Evolutionary conservation across 2,329 filamentous ascomycete genomes (phyloP), one percentile per base, ranked within the genome.

Genomic region (Bipolaris victoriae): DNA sequence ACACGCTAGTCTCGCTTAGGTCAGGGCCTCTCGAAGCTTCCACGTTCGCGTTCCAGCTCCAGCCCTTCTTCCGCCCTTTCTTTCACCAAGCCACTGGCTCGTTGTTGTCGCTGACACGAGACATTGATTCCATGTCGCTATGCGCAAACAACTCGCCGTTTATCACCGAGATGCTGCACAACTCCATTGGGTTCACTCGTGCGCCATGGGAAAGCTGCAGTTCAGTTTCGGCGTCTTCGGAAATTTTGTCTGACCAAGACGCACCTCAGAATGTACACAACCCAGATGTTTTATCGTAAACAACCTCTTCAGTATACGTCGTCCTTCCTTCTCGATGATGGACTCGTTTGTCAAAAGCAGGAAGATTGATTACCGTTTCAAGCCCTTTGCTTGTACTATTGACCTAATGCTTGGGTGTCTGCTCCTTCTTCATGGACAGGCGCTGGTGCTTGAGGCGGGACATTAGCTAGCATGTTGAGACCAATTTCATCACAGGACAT

Each of bases 221-320:
- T 15, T n/a, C 45, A 5, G 45, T 18, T 24, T 20, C 31, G 18
- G 33, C 33, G 20, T 26, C 46, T 39, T n/a, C 3, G 46, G 15
- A 39, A 18, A 37, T 11, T 49, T 49, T 7, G 22, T 49, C 22
- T 37, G 33, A 49, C 33, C 3, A 49, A 26, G 15, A 35, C 18
- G 46, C 35, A 37, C 20, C 7, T 18, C 41, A 7, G 29, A 33
- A 29, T 29, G 29, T 20, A 15, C 44, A 20, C 44, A 11, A 22
- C 18, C 13, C 29, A 22, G 29, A 11, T 18, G 18, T 20, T 26
- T 29, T n/a, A 18, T 13, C 7, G 5, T 22, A 9, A 43, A 24
- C 44, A 60, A 58, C 68, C 68, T 73, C 68, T 67, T 66, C 66
- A 70, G 70, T 71, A 68, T 70, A 70, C 67, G 67, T 71, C 68